These are phyloP conservation scores for Pichia sp. DNA, from an alignment of 1,139 yeast genomes.

Conservation along the genomic window DNA sequence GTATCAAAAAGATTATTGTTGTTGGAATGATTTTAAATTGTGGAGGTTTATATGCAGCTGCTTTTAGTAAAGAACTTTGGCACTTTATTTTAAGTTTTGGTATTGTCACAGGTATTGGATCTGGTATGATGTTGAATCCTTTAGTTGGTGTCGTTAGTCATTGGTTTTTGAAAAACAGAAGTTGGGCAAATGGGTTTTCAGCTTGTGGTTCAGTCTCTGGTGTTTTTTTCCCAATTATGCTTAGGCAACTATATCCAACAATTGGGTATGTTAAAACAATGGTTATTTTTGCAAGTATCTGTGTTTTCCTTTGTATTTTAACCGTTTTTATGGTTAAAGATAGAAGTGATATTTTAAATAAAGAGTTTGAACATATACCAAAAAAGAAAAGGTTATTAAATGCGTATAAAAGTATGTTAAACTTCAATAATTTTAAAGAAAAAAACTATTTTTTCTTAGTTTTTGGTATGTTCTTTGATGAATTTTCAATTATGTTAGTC, in stretches of 20 bases:
- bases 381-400: constrained; percentile 27
- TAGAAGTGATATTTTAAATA: constrained; percentile 27
- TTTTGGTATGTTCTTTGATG: constrained; percentile 22
- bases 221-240: constrained; percentile 52
- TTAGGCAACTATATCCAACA: constrained; percentile 43
- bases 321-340: constrained; percentile 19
- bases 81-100: constrained; percentile 59
- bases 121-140: constrained; percentile 52
- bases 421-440: constrained; percentile 40
- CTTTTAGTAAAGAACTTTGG: constrained; percentile 44
- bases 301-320: constrained; percentile 36
- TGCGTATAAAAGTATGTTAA: constrained; percentile 36
- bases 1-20: constrained; percentile 42
- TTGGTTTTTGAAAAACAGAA: constrained; percentile 55
- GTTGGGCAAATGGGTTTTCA: constrained; percentile 52
- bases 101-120: constrained; percentile 49
- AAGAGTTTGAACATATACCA: constrained; percentile 5
- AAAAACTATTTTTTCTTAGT: constrained; percentile 30
- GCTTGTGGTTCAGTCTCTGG: constrained; percentile 62
- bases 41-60: constrained; percentile 48
- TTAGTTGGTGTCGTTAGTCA: constrained; percentile 54
- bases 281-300: constrained; percentile 47
- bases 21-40: constrained; percentile 43
- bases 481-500: constrained; percentile 23
- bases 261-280: constrained; percentile 58